Evolutionary conservation across 2,329 filamentous ascomycete species (phyloP).

Genomic region (Exserohilum turcica): DNA sequence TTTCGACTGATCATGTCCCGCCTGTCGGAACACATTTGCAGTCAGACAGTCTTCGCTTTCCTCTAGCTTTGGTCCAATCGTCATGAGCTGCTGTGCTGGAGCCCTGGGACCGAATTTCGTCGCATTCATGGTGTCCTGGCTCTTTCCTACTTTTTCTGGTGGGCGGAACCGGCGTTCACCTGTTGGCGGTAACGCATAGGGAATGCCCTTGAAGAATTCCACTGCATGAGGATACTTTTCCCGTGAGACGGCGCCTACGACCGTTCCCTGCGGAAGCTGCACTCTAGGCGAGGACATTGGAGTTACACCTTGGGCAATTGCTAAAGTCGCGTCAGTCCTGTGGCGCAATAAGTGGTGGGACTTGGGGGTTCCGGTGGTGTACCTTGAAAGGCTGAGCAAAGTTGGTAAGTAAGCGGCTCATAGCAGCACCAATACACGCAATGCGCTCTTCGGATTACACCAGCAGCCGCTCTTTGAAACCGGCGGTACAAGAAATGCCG

Average conservation of each 20-base stretch:
- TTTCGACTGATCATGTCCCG: slow-evolving; percentile 3
- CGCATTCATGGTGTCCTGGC: slow-evolving; percentile 19
- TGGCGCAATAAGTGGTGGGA: background rate
- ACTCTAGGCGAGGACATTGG: slow-evolving; percentile 8
- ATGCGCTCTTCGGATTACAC: background rate
- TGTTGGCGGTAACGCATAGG: slow-evolving; percentile 26
- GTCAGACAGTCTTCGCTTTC: slow-evolving; percentile 32
- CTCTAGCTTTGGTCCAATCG: slow-evolving; percentile 15
- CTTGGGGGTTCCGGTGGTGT: background rate
- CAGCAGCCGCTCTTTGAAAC: background rate
- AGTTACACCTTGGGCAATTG: background rate
- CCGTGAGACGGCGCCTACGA: slow-evolving; percentile 11
- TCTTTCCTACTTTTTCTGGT: slow-evolving; percentile 20
- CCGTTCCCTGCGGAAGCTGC: slow-evolving; percentile 16
- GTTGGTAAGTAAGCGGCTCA: background rate
- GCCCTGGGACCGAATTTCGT: slow-evolving; percentile 24
- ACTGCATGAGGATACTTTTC: slow-evolving; percentile 9
- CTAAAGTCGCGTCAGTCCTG: background rate
- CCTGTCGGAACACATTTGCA: slow-evolving; percentile 26
- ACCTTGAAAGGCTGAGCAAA: background rate
- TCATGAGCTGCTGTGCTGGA: slow-evolving; percentile 23
- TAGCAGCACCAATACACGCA: too few species aligned
- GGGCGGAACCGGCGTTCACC: slow-evolving; percentile 26
- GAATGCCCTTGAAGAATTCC: slow-evolving; percentile 26
- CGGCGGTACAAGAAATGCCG: background rate